phyloP scores from a whole-genome alignment of 75 land plant genomes.

The Adiantum capillusveneris region DNA sequence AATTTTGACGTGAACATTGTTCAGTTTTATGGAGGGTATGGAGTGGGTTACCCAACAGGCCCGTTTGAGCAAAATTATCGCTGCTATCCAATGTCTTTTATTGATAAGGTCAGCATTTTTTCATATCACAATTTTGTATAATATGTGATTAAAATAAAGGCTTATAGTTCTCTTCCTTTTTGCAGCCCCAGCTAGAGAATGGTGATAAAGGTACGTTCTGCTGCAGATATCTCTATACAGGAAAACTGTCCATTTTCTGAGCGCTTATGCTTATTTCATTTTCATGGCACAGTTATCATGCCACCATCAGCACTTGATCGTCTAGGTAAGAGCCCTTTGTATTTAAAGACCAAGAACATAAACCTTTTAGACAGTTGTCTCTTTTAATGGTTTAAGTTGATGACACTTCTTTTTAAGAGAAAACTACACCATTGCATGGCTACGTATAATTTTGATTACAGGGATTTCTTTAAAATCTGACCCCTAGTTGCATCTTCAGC shows the following conservation, averaged over 20 bases:
- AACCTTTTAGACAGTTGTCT: too few relatives aligned
- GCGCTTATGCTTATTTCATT: not conserved
- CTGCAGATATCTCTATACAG: not conserved
- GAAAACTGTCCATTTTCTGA: not conserved
- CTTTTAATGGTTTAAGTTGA: too few relatives aligned
- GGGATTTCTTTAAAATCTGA: too few relatives aligned
- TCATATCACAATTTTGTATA: not conserved
- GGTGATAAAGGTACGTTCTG: constrained; percentile 69
- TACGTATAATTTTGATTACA: too few relatives aligned
- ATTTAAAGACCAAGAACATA: too few relatives aligned
- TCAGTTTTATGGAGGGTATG: constrained; percentile 44
- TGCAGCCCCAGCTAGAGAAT: constrained; percentile 81
- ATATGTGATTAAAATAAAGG: not conserved
- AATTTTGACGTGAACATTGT: too few relatives aligned
- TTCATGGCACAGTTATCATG: constrained; percentile 64
- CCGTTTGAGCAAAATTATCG: constrained; percentile 52
- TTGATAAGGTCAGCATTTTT: constrained; percentile 43
- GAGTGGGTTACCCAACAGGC: constrained; percentile 19
- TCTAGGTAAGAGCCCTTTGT: too few relatives aligned
- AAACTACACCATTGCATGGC: too few relatives aligned
- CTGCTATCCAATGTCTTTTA: constrained; percentile 50
- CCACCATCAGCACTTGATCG: constrained; percentile 91
- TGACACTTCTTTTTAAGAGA: too few relatives aligned
- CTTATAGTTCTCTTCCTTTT: constrained; percentile 8
- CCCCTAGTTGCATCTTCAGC: too few relatives aligned